These are phyloP conservation scores for Sphaerulina musiva DNA, from an alignment of 2,329 filamentous ascomycete genomes.

Conservation along the genomic window DNA sequence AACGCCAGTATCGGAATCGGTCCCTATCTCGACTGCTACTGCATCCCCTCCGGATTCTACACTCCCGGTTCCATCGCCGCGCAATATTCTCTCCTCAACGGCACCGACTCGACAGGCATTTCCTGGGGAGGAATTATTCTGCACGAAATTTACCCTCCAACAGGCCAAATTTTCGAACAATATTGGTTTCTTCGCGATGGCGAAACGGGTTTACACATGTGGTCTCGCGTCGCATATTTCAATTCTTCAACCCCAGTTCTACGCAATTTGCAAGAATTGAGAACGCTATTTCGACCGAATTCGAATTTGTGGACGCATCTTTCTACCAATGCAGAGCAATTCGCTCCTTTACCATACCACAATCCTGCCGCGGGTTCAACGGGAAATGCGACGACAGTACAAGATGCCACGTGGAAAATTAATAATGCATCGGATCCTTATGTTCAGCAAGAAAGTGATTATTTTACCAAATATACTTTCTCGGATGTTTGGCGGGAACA, in stretches of 20 bases:
- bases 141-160: constrained; percentile 52
- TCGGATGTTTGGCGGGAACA: constrained; percentile 54
- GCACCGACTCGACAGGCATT: constrained; percentile 46
- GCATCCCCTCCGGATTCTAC: constrained; percentile 53
- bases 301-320: constrained; percentile 57
- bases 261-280: constrained; percentile 54
- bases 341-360: constrained; percentile 47
- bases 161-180: constrained; percentile 55
- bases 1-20: constrained; percentile 39
- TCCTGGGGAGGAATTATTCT: constrained; percentile 55
- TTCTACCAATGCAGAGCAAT: constrained; percentile 51
- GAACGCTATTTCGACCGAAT: constrained; percentile 56
- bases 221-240: constrained; percentile 54
- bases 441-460: constrained; percentile 51
- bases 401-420: constrained; percentile 59
- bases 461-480: constrained; percentile 63
- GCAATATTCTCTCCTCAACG: constrained; percentile 47
- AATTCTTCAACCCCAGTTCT: constrained; percentile 52
- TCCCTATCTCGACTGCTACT: constrained; percentile 59
- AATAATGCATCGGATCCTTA: constrained; percentile 51
- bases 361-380: constrained; percentile 36
- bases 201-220: constrained; percentile 57
- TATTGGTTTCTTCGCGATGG: constrained; percentile 60
- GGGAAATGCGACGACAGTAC: constrained; percentile 40
- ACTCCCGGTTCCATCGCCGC: constrained; percentile 50